Conservation (phyloP, 2,329 filamentous ascomycete genomes). For the Chaetomiaceae sp. region DNA sequence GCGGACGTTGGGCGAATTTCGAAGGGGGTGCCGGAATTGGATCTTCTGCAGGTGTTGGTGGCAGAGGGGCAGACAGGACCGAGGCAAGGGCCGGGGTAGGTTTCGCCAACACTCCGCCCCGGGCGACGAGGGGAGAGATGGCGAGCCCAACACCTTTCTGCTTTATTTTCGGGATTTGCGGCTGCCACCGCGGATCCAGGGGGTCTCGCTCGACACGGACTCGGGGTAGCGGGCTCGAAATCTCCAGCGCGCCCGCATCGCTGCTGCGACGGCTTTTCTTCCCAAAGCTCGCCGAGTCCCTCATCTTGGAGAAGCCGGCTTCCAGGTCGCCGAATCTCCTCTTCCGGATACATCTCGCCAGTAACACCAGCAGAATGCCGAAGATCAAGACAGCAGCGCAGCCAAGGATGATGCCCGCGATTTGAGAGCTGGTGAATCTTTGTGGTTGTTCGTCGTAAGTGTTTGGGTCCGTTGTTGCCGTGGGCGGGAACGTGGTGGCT, state of each 20-base stretch:
- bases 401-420: constrained; percentile 57
- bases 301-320: constrained; percentile 36
- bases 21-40: constrained; percentile 22
- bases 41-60: neutral
- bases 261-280: constrained; percentile 20
- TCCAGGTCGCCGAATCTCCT: constrained; percentile 34
- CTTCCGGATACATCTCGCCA: constrained; percentile 41
- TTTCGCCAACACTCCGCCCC: constrained; percentile 5
- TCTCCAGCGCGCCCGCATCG: constrained; percentile 31
- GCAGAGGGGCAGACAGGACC: neutral
- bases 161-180: neutral
- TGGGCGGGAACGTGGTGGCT: neutral
- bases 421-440: constrained; percentile 41
- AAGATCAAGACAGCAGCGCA: constrained; percentile 46
- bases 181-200: constrained; percentile 10
- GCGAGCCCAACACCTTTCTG: constrained; percentile 13
- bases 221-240: constrained; percentile 39
- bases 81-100: constrained; percentile 1
- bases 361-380: constrained; percentile 44
- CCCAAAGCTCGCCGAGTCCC: constrained; percentile 35
- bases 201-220: constrained; percentile 25
- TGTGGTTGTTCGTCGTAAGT: neutral
- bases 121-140: constrained; percentile 9
- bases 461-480: constrained; percentile 4
- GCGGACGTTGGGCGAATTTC: neutral